Percentiles rank a stretch among this genome's conserved stretches.
These are phyloP conservation scores for Spizellomyces sp. DNA, from an alignment of 192 early-diverging fungal genomes.

Conservation along the genomic window DNA sequence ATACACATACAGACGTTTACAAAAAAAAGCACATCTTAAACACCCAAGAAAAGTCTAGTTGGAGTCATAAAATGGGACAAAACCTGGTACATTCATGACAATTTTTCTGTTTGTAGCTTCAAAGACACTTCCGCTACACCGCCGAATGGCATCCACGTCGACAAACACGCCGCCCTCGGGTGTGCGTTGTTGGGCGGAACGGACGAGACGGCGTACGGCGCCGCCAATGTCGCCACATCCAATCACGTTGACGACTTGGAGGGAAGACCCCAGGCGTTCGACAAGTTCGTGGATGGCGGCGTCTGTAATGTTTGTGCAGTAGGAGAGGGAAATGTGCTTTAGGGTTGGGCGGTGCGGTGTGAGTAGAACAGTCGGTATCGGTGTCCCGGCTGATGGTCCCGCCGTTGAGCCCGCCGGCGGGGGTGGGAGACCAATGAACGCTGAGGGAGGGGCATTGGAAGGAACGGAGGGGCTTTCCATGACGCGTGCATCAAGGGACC, in stretches of 20 bases:
- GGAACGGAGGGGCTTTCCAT: not conserved
- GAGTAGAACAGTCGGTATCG: not conserved
- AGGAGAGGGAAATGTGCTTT: slow-evolving; percentile 49
- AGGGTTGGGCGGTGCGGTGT: slow-evolving; percentile 19
- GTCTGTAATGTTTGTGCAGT: slow-evolving; percentile 53
- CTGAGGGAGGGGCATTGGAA: not conserved
- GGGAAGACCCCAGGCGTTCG: slow-evolving; percentile 19
- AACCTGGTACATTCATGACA: too few species aligned
- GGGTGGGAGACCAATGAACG: not conserved
- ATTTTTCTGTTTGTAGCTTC: too few species aligned
- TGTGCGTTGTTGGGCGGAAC: not conserved
- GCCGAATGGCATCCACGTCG: too few species aligned
- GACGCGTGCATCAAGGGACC: not conserved
- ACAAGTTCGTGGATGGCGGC: slow-evolving; percentile 49
- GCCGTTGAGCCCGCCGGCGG: not conserved
- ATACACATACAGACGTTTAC: too few species aligned
- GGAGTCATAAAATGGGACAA: too few species aligned
- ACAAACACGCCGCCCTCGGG: too few species aligned
- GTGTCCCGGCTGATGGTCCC: not conserved
- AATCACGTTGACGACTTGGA: slow-evolving; percentile 51
- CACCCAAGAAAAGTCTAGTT: too few species aligned
- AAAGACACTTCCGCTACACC: too few species aligned
- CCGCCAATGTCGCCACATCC: slow-evolving; percentile 41
- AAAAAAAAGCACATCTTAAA: too few species aligned
- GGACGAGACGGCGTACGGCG: not conserved